Conservation (phyloP, 148 eudicot species). For the Spergularia marina region DNA sequence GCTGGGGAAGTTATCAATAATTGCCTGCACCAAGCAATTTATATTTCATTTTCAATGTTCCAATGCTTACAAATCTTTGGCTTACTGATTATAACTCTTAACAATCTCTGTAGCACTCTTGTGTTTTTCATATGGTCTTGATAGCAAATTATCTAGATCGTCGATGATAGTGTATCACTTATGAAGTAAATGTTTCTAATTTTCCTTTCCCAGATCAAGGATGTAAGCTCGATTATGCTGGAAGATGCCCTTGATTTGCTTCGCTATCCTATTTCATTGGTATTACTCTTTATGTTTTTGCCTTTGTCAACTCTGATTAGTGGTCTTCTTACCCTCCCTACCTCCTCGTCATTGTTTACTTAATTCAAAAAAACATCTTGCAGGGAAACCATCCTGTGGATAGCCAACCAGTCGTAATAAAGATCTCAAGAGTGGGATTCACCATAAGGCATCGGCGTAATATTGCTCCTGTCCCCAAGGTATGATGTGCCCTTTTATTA, state of each 20-base stretch:
- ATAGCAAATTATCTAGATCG: background rate
- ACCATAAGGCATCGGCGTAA: conserved; percentile 62
- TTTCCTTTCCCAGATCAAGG: conserved; percentile 51
- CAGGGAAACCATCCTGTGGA: conserved; percentile 87
- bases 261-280: conserved; percentile 80
- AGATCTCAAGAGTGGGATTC: conserved; percentile 60
- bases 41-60: background rate
- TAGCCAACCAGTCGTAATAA: conserved; percentile 57
- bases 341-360: background rate
- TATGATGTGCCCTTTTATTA: conserved; percentile 20
- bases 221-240: conserved; percentile 51
- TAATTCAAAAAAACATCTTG: conserved; percentile 1
- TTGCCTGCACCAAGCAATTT: background rate
- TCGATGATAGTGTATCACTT: conserved; percentile 1
- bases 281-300: conserved; percentile 24
- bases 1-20: background rate
- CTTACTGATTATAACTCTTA: background rate
- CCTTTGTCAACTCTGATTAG: conserved; percentile 2
- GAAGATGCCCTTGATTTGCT: conserved; percentile 71
- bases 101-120: background rate
- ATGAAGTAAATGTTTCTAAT: background rate
- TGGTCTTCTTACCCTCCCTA: background rate
- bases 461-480: conserved; percentile 79
- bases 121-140: background rate
- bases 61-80: background rate